Base-by-base conservation (phyloP, 345 rosid species). In the Eucalyptus pauciflora region DNA sequence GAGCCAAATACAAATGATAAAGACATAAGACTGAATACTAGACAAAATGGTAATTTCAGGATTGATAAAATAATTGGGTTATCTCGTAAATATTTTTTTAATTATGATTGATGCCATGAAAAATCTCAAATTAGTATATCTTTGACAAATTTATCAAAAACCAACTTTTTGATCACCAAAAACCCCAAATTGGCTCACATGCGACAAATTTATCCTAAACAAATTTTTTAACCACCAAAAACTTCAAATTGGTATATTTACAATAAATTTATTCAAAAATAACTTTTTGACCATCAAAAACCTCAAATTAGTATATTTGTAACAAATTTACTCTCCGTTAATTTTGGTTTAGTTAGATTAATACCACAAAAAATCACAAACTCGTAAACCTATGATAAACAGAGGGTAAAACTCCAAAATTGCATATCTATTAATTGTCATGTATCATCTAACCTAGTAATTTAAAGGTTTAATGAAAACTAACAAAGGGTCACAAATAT, bases 401-500 rank as follows among this genome's bases (percentile, higher is more conserved):
- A 4, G 10, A 52, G 0, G 10, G 10, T 20, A 52, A 52, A 17
- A 52, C 10, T 4, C 58, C 58, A 18, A 52, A 52, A 52, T 52
- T 1, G 2, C 58, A 52, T 52, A 52, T 52, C 0, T 4, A 52
- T 52, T 52, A 52, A 52, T 0, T 20, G 0, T 7, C 25, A 20
- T 1, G 10, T 52, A 0, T 52, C 58, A 52, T 52, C 1, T 52
- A 20, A 52, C 25, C 10, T 0, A 8, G 5, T 10, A 52, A 52
- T 52, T 52, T 20, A 52, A 52, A 0, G 0, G 1, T 20, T 52
- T 52, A 52, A 52, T 1, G 0, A 0, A 52, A 52, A 52, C 24
- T 1, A 52, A 52, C 20, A 52, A 52, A 52, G 0, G 5, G 10
- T 52, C 0, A 52, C 0, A 20, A 52, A 52, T 52, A 2, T 52